A percentile compares a stretch with the other conserved stretches of the same genome.
Evolutionary conservation across 371 early-diverging fungal species (phyloP).

Genomic region (Rhizomucor pusillus): DNA sequence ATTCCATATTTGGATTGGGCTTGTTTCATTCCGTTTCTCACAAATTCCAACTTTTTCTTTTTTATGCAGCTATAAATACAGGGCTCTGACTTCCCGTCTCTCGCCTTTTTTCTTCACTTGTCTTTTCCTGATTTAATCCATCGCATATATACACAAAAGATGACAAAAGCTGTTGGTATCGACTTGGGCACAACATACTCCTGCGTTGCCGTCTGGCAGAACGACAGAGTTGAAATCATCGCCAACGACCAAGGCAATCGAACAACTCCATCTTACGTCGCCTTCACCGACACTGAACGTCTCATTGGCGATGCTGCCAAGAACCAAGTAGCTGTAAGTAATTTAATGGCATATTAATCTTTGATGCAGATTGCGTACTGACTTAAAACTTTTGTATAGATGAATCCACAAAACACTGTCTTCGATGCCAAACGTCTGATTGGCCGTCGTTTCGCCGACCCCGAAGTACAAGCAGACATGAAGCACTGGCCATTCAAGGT

Average conservation of each 20-base stretch:
- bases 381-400: constrained; percentile 12
- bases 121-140: not conserved
- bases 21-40: not conserved
- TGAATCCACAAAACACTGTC: constrained; percentile 85
- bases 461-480: constrained; percentile 75
- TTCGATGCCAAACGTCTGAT: constrained; percentile 93
- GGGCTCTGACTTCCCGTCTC: not conserved
- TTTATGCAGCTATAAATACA: constrained; percentile 7
- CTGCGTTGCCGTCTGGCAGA: constrained; percentile 69
- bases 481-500: constrained; percentile 87
- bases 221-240: constrained; percentile 68
- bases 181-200: constrained; percentile 66
- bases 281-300: constrained; percentile 85
- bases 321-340: constrained; percentile 66
- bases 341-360: not conserved
- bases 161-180: constrained; percentile 59
- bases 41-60: constrained; percentile 4
- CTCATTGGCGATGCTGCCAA: constrained; percentile 95
- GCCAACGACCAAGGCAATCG: constrained; percentile 95
- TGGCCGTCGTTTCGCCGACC: constrained; percentile 85
- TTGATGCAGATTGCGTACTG: not conserved
- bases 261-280: constrained; percentile 98
- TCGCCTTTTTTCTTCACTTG: constrained; percentile 8
- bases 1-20: not conserved
- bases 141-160: constrained; percentile 1